These are phyloP conservation scores for Lyophyllum atratum DNA, from an alignment of 768 basidiomycete species.

Conservation along the genomic window DNA sequence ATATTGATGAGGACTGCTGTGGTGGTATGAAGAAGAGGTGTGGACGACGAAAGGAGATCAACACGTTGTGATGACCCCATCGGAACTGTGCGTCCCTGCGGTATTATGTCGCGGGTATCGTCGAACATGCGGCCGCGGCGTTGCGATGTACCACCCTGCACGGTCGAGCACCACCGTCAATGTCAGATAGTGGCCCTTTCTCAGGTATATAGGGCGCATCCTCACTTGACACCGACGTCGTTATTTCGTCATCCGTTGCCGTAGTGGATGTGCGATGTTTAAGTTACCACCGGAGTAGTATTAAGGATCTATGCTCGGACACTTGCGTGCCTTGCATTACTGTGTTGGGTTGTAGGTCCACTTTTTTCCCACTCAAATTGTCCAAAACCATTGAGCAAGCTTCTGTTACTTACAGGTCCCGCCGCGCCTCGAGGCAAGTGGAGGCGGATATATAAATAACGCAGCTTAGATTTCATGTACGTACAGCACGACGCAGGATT, in stretches of 20 bases:
- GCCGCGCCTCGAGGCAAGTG: not conserved
- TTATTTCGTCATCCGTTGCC: not conserved
- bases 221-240: no score
- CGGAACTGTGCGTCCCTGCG: not conserved
- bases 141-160: no score
- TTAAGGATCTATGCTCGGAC: not conserved
- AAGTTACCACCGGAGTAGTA: not conserved
- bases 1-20: no score
- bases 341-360: not conserved
- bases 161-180: no score
- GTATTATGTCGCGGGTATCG: no score
- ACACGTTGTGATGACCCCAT: not conserved
- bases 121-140: no score
- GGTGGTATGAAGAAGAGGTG: not conserved
- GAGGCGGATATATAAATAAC: conserved; percentile 2
- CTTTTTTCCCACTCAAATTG: not conserved
- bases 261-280: not conserved
- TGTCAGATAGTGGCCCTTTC: no score
- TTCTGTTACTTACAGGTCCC: not conserved
- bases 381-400: not conserved
- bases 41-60: not conserved
- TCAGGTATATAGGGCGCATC: no score
- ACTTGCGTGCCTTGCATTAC: not conserved
- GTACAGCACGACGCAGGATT: not conserved
- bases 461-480: not conserved